These are phyloP conservation scores for Lyophyllum decastes DNA, from an alignment of 768 basidiomycete species.

Conservation along the genomic window DNA sequence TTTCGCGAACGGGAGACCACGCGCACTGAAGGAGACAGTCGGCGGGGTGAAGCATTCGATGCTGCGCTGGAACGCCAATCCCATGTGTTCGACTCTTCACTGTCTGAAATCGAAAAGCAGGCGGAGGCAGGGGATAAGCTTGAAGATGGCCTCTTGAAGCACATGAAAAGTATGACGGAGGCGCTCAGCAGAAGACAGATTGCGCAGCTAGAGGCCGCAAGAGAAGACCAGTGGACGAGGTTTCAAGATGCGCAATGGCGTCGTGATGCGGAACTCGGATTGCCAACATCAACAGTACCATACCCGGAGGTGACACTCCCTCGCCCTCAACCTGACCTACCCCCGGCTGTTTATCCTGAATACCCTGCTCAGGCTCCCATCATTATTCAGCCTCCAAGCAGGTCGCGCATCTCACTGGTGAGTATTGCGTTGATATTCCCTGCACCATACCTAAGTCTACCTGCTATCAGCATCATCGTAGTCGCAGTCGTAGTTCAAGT, in stretches of 20 bases:
- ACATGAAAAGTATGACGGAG: background rate
- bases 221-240: background rate
- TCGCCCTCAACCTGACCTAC: background rate
- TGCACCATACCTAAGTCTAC: background rate
- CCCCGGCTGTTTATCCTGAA: too few species aligned
- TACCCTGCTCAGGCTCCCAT: too few species aligned
- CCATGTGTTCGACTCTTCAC: background rate
- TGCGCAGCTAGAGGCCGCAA: background rate
- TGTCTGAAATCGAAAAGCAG: conserved; percentile 1
- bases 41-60: background rate
- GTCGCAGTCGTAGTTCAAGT: too few species aligned
- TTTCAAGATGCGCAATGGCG: background rate
- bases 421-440: background rate
- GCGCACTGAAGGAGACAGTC: background rate
- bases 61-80: background rate
- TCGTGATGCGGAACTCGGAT: background rate
- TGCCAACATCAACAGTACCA: background rate
- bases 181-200: background rate
- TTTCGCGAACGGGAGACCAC: background rate
- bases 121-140: background rate
- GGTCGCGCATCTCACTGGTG: background rate
- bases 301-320: background rate
- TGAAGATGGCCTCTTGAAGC: background rate
- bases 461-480: background rate
- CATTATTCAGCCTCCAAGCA: too few species aligned